Evolutionary conservation across 2,329 filamentous ascomycete genomes (phyloP).

Genomic region (Calonectria honghensis): DNA sequence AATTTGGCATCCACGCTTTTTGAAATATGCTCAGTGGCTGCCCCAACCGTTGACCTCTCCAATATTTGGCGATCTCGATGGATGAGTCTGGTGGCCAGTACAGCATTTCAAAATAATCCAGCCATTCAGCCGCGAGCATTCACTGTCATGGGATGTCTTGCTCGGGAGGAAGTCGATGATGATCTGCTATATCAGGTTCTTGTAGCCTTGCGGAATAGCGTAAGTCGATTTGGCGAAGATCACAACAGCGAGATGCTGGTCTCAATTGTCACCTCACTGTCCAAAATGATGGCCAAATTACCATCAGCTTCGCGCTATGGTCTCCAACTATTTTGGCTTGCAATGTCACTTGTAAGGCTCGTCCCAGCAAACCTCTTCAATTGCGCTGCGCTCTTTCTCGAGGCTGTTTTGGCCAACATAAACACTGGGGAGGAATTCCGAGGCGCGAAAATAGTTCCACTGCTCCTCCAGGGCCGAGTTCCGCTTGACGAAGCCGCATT

Average conservation of each 20-base stretch:
- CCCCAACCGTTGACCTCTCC: constrained; percentile 78
- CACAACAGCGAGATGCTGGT: constrained; percentile 81
- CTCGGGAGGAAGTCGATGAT: constrained; percentile 83
- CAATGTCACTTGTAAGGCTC: constrained; percentile 78
- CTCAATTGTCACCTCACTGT: constrained; percentile 79
- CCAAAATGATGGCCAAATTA: constrained; percentile 83
- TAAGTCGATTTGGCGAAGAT: constrained; percentile 79
- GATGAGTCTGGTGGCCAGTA: constrained; percentile 84
- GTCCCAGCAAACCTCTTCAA: constrained; percentile 79
- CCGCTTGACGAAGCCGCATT: constrained; percentile 78
- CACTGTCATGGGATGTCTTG: constrained; percentile 82
- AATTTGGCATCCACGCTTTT: constrained; percentile 77
- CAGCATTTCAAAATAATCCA: constrained; percentile 83
- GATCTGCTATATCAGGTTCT: constrained; percentile 83
- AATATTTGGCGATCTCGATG: constrained; percentile 83
- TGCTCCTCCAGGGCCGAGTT: constrained; percentile 76
- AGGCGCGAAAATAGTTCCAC: constrained; percentile 74
- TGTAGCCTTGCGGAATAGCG: constrained; percentile 79
- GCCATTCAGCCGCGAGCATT: constrained; percentile 82
- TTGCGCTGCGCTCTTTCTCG: constrained; percentile 78
- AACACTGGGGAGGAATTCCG: constrained; percentile 76
- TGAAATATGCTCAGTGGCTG: constrained; percentile 78
- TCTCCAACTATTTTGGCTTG: constrained; percentile 82
- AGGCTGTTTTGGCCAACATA: constrained; percentile 79
- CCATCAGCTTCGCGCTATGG: constrained; percentile 80